Conservation (phyloP, 1,139 yeast species). For the Blastobotrys proliferans region DNA sequence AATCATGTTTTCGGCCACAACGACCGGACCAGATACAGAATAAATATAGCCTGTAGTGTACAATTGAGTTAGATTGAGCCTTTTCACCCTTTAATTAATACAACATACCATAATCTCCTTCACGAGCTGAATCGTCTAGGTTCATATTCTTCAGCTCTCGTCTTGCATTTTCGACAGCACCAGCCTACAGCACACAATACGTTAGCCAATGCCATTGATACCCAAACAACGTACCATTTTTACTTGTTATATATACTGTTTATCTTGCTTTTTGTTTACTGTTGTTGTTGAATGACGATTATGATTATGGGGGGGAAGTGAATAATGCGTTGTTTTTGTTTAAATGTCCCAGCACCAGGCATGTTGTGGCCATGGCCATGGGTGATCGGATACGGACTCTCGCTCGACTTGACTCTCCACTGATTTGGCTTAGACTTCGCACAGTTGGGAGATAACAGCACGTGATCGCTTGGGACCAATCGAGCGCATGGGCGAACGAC, state of each 20-base stretch:
- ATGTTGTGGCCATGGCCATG: no score
- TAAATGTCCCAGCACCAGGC: no score
- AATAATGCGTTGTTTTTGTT: no score
- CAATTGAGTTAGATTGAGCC: not conserved
- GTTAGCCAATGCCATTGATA: not conserved
- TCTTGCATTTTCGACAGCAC: constrained; percentile 96
- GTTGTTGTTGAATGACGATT: no score
- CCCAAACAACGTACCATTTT: constrained; percentile 4
- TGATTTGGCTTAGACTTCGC: no score
- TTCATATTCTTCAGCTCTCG: constrained; percentile 86
- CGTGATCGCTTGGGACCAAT: no score
- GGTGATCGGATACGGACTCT: no score
- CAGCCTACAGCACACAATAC: constrained; percentile 51
- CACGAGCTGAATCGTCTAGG: constrained; percentile 59
- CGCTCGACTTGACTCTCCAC: no score
- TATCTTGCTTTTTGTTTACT: no score
- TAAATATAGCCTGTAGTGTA: constrained; percentile 46
- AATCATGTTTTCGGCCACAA: constrained; percentile 96
- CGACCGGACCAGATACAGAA: constrained; percentile 97
- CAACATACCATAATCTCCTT: constrained; percentile 70
- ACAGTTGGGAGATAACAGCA: no score
- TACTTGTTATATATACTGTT: not conserved
- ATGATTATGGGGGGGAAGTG: no score
- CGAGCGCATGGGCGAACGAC: no score
- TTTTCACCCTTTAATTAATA: not conserved